A percentile compares a stretch with the other conserved stretches of the same genome.
These are phyloP conservation scores for Penicillium sp. DNA, from an alignment of 2,329 filamentous ascomycete species.

Conservation along the genomic window DNA sequence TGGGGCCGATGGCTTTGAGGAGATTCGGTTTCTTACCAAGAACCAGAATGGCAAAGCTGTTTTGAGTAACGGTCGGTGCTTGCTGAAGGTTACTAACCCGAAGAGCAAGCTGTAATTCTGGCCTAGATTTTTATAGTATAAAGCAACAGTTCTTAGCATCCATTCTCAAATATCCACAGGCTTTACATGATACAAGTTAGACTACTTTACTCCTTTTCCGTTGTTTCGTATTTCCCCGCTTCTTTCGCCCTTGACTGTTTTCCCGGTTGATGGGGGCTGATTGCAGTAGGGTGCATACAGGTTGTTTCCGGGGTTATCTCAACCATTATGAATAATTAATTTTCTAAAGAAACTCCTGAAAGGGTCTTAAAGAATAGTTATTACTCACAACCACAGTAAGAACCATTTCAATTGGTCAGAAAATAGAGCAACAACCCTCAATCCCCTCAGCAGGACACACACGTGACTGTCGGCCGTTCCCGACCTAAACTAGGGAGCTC, in stretches of 20 bases:
- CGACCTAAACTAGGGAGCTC: constrained; percentile 1
- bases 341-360: background rate
- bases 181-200: too few relatives aligned
- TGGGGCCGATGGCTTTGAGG: constrained; percentile 65
- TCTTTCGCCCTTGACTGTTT: background rate
- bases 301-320: background rate
- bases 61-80: constrained; percentile 79
- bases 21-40: constrained; percentile 75
- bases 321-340: background rate
- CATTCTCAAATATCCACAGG: background rate
- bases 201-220: background rate
- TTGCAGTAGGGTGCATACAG: background rate
- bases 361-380: background rate
- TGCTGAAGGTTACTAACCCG: constrained; percentile 65
- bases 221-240: background rate
- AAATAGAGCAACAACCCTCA: background rate
- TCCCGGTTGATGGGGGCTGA: background rate
- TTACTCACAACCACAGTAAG: background rate
- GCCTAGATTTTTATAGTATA: background rate
- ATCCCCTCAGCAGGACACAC: background rate
- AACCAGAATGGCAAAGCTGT: constrained; percentile 81
- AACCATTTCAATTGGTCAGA: too few relatives aligned
- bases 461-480: constrained; percentile 11
- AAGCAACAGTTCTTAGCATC: background rate
- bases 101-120: constrained; percentile 62